Evolutionary conservation across 129 eudicot species (phyloP), one percentile per base, ranked within the genome.

Genomic region (Chrysanthemum lavandulifolium): DNA sequence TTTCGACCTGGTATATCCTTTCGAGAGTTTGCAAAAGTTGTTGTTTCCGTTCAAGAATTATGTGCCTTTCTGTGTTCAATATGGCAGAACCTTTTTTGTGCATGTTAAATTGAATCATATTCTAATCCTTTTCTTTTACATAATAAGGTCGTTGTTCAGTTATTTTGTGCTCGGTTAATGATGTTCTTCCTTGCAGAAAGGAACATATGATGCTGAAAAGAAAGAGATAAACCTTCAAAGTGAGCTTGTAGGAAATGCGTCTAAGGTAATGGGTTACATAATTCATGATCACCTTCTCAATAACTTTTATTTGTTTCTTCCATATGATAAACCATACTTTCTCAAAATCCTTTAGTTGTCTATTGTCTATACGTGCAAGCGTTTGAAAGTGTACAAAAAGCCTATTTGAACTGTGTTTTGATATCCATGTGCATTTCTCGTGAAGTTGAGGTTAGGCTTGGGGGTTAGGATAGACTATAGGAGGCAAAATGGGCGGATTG

Each of bases 161-260:
- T 56, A n/a, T 14, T 71, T 16, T 59, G 31, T 73, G 43, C 69
- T 72, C 12, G 31, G 54, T 72, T 40, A 15, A 40, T 78, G 49
- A 47, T 25, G 57, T 43, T 51, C 59, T 19, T 65, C 7, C 1
- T 36, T 82, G 78, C 78, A 86, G 90, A 83, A 85, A 71, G 93
- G 93, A 69, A 79, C 87, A 43, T 87, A 70, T 66, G 78, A 81
- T 71, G 85, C 79, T 16, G 82, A 78, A 68, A 80, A 84, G 61
- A 81, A 73, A 77, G 80, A 51, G 76, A 85, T 90, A 83, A 85
- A 80, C 90, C 86, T 90, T 67, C 80, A 83, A 45, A 90, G 93
- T 65, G 77, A 73, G 71, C 86, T 87, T 47, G 90, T 90, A 49
- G 93, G 96, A 60, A 90, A 90, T 85, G 96, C 93, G 74, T 83